Evolutionary conservation across 768 basidiomycete species (phyloP).

Genomic region (Russula olivacea): DNA sequence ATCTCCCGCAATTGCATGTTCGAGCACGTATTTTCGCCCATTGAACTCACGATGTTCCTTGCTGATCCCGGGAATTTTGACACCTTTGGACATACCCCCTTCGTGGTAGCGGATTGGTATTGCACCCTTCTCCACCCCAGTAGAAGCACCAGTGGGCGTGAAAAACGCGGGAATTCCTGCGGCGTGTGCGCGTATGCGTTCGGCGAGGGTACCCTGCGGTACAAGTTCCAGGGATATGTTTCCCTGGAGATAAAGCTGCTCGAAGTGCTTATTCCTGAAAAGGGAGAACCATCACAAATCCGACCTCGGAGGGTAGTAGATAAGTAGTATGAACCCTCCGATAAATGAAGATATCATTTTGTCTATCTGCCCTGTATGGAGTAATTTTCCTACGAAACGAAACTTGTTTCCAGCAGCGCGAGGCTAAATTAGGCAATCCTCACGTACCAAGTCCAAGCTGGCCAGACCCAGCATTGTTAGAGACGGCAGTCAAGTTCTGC

Average conservation of each 20-base stretch:
- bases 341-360: constrained; percentile 90
- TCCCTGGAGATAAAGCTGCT: constrained; percentile 72
- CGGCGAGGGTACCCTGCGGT: constrained; percentile 87
- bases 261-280: constrained; percentile 78
- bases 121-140: constrained; percentile 71
- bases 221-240: constrained; percentile 81
- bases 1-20: constrained; percentile 72
- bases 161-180: constrained; percentile 93
- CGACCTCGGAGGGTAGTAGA: not conserved
- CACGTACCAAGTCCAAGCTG: constrained; percentile 62
- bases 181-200: constrained; percentile 82
- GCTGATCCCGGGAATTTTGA: constrained; percentile 64
- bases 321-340: constrained; percentile 51
- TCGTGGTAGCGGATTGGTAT: constrained; percentile 77
- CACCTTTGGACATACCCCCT: constrained; percentile 64
- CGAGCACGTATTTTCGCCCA: constrained; percentile 77
- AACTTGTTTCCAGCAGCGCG: not conserved
- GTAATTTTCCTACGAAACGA: constrained; percentile 51
- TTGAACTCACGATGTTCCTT: constrained; percentile 74
- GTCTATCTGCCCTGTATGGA: constrained; percentile 67
- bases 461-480: constrained; percentile 78
- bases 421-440: not conserved
- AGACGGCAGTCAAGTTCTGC: constrained; percentile 71
- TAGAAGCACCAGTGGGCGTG: constrained; percentile 84
- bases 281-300: not conserved